Evolutionary conservation across 495 filamentous ascomycete genomes (phyloP).

Genomic region (Penicillium waksmanii): DNA sequence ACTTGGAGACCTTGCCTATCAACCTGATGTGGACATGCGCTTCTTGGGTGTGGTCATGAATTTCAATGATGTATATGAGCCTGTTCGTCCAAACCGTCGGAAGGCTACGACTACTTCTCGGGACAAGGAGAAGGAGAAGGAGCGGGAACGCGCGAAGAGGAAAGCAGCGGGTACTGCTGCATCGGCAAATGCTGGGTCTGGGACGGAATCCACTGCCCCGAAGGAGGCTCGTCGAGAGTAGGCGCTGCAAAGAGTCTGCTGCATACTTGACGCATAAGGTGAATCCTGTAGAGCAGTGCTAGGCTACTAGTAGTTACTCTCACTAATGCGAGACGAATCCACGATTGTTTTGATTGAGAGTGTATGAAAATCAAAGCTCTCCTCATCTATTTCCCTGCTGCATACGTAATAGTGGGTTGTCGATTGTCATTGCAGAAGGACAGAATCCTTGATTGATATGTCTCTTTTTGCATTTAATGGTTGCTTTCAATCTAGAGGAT

Average conservation of each 20-base stretch:
- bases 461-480: background rate
- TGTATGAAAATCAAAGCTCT: background rate
- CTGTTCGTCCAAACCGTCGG: slow-evolving; percentile 51
- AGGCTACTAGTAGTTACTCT: background rate
- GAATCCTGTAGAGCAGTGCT: background rate
- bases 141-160: slow-evolving; percentile 30
- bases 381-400: background rate
- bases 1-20: slow-evolving; percentile 86
- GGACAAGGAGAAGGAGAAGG: slow-evolving; percentile 42
- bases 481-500: background rate
- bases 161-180: slow-evolving; percentile 25
- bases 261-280: too few relatives aligned
- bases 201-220: slow-evolving; percentile 19
- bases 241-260: background rate
- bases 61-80: slow-evolving; percentile 95
- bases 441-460: background rate
- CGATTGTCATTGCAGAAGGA: background rate
- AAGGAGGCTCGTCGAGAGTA: slow-evolving; percentile 21
- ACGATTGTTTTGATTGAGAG: slow-evolving; percentile 5
- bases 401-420: background rate
- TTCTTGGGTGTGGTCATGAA: slow-evolving; percentile 97
- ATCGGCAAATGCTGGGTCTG: slow-evolving; percentile 18
- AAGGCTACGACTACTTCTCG: slow-evolving; percentile 45
- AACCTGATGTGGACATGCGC: slow-evolving; percentile 93
- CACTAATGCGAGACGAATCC: slow-evolving; percentile 25